Evolutionary conservation across 2,329 filamentous ascomycete genomes (phyloP).

Genomic region (Botryotinia calthae): DNA sequence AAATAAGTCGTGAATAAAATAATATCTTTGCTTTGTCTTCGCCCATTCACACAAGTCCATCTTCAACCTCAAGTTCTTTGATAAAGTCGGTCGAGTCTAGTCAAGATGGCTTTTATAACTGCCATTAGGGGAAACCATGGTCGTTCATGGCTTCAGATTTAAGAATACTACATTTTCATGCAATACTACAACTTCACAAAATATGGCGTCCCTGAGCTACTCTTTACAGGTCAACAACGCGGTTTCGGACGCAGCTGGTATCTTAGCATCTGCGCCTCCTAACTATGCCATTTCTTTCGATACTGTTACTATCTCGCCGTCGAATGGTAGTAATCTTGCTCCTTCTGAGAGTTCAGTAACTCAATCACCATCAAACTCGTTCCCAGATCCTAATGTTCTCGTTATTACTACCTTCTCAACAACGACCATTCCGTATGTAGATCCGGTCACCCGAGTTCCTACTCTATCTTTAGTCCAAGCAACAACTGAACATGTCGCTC

Average conservation of each 20-base stretch:
- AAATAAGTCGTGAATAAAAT: slow-evolving; percentile 8
- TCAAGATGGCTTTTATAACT: not conserved
- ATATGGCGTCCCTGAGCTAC: not conserved
- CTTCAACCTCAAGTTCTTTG: slow-evolving; percentile 1
- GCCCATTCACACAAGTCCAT: slow-evolving; percentile 5
- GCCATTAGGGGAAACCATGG: not conserved
- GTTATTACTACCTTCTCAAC: not conserved
- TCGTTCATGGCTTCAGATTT: not conserved
- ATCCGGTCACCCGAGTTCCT: not conserved
- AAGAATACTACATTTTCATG: not conserved
- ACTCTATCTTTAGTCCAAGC: not conserved
- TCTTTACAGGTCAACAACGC: not conserved
- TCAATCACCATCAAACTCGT: not conserved
- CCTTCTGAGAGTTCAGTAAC: not conserved
- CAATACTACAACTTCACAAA: not conserved
- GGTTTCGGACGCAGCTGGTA: not conserved
- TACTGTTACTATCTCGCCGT: not conserved
- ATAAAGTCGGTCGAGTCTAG: not conserved
- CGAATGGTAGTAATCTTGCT: not conserved
- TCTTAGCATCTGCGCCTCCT: not conserved
- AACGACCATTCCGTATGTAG: not conserved
- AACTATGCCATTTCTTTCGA: not conserved
- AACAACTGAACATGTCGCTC: not conserved
- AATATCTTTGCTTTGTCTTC: slow-evolving; percentile 4
- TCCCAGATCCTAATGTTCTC: not conserved